These are phyloP conservation scores for Dissophora globulifera DNA, from an alignment of 192 early-diverging fungal genomes.

Conservation along the genomic window DNA sequence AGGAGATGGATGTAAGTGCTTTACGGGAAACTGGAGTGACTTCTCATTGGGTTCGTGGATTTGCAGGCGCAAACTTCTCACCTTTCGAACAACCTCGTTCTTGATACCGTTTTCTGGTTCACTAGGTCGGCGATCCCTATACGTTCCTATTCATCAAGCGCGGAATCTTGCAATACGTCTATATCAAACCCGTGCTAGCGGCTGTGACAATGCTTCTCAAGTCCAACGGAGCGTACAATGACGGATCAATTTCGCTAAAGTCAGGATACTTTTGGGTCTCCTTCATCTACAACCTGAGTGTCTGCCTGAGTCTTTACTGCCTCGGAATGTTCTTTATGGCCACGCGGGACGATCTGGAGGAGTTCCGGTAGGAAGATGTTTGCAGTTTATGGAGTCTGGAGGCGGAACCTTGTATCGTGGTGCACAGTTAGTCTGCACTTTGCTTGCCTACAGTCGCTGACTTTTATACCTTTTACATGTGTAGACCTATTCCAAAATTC, in stretches of 20 bases:
- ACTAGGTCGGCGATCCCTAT: constrained; percentile 83
- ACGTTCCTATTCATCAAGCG: constrained; percentile 88
- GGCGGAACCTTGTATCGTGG: no score
- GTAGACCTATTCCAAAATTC: constrained; percentile 93
- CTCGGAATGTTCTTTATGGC: constrained; percentile 89
- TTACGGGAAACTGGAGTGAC: neutral
- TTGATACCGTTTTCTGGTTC: neutral
- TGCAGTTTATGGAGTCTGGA: no score
- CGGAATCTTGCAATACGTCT: constrained; percentile 94
- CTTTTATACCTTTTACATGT: neutral
- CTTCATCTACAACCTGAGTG: constrained; percentile 88
- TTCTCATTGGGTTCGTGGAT: no score
- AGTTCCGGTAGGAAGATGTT: constrained; percentile 73
- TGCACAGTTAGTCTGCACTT: no score
- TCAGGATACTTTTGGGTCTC: constrained; percentile 85
- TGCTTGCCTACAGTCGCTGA: no score
- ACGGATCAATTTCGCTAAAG: constrained; percentile 77
- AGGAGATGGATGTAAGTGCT: constrained; percentile 72
- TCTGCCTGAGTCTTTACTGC: constrained; percentile 88
- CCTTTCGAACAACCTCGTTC: no score
- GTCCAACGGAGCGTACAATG: constrained; percentile 76
- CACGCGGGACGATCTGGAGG: constrained; percentile 75
- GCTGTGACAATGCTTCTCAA: constrained; percentile 85
- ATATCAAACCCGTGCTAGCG: constrained; percentile 86
- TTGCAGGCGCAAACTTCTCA: no score